Evolutionary conservation across 306 rosid species (phyloP).

Genomic region (Mucuna pruriens): DNA sequence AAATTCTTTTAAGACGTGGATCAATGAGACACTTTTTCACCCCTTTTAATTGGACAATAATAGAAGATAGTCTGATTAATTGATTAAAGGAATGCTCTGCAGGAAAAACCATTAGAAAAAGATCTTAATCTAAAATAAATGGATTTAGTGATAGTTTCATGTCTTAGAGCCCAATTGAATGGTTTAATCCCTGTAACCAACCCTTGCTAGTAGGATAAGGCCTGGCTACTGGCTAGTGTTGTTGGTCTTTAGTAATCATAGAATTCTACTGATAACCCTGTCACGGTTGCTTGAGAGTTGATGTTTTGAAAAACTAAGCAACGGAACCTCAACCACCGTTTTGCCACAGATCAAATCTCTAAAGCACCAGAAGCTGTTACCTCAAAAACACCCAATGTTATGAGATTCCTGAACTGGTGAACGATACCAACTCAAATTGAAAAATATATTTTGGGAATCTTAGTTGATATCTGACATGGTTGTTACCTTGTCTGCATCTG

Average conservation of each 20-base stretch:
- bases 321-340: neutral
- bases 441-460: neutral
- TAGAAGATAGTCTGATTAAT: neutral
- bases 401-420: constrained; percentile 20
- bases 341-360: neutral
- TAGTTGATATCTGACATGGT: neutral
- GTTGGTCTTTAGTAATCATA: neutral
- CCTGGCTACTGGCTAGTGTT: constrained; percentile 13
- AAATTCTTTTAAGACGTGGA: neutral
- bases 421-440: neutral
- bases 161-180: neutral
- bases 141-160: neutral
- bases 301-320: constrained; percentile 22
- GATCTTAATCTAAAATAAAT: neutral
- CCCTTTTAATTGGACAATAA: neutral
- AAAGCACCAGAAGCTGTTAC: constrained; percentile 1
- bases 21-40: neutral
- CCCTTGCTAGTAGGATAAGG: neutral
- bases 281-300: neutral
- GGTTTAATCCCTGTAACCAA: neutral
- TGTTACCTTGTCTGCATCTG: constrained; percentile 14
- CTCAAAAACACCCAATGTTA: neutral
- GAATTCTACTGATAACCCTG: neutral
- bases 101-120: neutral
- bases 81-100: neutral